Conservation (phyloP, 768 basidiomycete genomes). For the Brasilioporus rufonigricans region DNA sequence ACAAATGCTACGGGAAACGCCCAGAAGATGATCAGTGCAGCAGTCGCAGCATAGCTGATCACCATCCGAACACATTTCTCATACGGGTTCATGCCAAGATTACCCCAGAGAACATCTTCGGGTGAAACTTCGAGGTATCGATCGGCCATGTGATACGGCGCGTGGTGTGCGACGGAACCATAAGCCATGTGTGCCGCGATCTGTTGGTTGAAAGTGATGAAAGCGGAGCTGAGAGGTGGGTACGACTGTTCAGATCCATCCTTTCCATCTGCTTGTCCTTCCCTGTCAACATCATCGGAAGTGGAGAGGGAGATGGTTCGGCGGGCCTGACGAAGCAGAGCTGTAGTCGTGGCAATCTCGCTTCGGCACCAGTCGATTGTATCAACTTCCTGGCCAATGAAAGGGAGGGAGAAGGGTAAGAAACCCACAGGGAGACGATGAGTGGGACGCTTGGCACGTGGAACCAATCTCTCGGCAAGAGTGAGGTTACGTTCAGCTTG, state of each 20-base stretch:
- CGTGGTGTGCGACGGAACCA: slow-evolving; percentile 73
- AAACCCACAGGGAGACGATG: slow-evolving; percentile 63
- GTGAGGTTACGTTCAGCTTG: slow-evolving; percentile 30
- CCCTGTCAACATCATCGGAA: slow-evolving; percentile 27
- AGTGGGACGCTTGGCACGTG: slow-evolving; percentile 69
- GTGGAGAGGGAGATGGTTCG: slow-evolving; percentile 15
- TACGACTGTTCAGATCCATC: slow-evolving; percentile 37
- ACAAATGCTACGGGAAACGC: slow-evolving; percentile 85
- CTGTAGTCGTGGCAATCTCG: slow-evolving; percentile 62
- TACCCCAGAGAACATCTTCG: slow-evolving; percentile 88
- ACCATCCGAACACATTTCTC: slow-evolving; percentile 67
- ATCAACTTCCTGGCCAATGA: slow-evolving; percentile 88
- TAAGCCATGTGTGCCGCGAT: slow-evolving; percentile 89
- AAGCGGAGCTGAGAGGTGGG: slow-evolving; percentile 67
- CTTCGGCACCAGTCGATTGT: slow-evolving; percentile 85
- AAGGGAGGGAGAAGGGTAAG: slow-evolving; percentile 54
- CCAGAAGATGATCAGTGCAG: slow-evolving; percentile 84
- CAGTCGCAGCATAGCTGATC: slow-evolving; percentile 72
- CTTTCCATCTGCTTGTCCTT: slow-evolving; percentile 7
- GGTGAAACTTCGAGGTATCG: slow-evolving; percentile 83
- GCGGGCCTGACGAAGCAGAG: slow-evolving; percentile 51
- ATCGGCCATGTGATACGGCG: slow-evolving; percentile 76
- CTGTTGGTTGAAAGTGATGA: slow-evolving; percentile 90
- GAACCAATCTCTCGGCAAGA: slow-evolving; percentile 56
- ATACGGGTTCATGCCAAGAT: slow-evolving; percentile 87